Conservation (phyloP, 2,329 filamentous ascomycete genomes). For the Colletotrichum lupini region DNA sequence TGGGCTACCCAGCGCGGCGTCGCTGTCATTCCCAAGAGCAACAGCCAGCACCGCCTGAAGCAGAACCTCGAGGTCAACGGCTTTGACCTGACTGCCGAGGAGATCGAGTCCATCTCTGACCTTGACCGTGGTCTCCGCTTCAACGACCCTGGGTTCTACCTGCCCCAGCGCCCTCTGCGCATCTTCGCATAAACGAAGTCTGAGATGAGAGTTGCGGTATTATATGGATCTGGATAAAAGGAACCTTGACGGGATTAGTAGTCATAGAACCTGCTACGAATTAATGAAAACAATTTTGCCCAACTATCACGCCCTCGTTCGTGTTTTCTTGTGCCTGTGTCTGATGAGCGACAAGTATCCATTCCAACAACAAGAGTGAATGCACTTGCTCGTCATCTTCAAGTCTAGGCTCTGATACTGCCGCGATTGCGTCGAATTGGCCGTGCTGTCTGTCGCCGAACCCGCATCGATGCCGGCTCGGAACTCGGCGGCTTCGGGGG, state of each 20-base stretch:
- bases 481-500: neutral
- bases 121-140: slow-evolving; percentile 68
- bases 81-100: slow-evolving; percentile 65
- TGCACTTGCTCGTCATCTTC: neutral
- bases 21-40: slow-evolving; percentile 74
- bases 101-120: slow-evolving; percentile 66
- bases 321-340: neutral
- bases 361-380: no score
- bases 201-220: neutral
- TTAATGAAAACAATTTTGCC: neutral
- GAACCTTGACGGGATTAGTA: neutral
- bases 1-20: slow-evolving; percentile 75
- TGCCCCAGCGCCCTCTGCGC: slow-evolving; percentile 56
- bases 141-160: slow-evolving; percentile 64
- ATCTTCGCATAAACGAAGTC: slow-evolving; percentile 59
- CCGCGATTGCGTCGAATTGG: no score
- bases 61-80: slow-evolving; percentile 67
- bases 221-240: neutral
- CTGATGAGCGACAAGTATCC: no score
- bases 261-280: neutral
- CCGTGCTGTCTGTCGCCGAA: neutral
- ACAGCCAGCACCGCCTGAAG: slow-evolving; percentile 58
- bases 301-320: neutral
- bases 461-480: neutral
- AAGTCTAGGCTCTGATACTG: neutral